Base-by-base conservation (phyloP, 306 rosid genomes). In the Glycine soja region DNA sequence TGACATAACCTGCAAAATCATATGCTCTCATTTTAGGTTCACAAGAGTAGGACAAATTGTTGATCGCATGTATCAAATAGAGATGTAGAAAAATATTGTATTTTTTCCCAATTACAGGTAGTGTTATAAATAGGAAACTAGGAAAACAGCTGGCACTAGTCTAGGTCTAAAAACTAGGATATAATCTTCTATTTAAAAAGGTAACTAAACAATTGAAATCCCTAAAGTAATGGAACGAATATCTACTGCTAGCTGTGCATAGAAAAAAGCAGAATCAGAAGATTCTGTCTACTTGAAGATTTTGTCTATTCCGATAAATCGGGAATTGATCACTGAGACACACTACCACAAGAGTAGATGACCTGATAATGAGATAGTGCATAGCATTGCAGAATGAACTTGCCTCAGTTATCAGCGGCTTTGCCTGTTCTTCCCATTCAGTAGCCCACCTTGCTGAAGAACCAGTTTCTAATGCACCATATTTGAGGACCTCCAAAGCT, bases 361-460 rank as follows among this genome's bases (percentile, higher is more conserved):
- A 38, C 15, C 14, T 0, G 69, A 19, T 30, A 42, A 70, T 53
- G 70, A 79, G 42, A 53, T n/a, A 16, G 18, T 54, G 66, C 69
- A 83, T 48, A 75, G 58, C 15, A 72, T 50, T 77, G 68, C 38
- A 72, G 43, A 61, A 77, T 59, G 46, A 80, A 83, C 91, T 87
- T 88, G 82, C 99, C 99, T 95, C 79, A 4, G 81, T 81, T 89
- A 95, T 87, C 61, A 95, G 78, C 11, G 92, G 92, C 85, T 92
- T 92, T 72, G 97, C 99, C 82, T 92, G 92, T 56, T 89, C 91
- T 81, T 92, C 98, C 98, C 99, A 95, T 84, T 89, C 99, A 38
- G 89, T 78, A 83, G 86, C 74, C 99, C 99, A 95, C 67, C 88
- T 91, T 32, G 90, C 79, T 53, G 95, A 93, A 45, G 89, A 91